A percentile compares a stretch with the other conserved stretches of the same genome.
Conservation (phyloP, 345 rosid species). For the Ricinus communis region DNA sequence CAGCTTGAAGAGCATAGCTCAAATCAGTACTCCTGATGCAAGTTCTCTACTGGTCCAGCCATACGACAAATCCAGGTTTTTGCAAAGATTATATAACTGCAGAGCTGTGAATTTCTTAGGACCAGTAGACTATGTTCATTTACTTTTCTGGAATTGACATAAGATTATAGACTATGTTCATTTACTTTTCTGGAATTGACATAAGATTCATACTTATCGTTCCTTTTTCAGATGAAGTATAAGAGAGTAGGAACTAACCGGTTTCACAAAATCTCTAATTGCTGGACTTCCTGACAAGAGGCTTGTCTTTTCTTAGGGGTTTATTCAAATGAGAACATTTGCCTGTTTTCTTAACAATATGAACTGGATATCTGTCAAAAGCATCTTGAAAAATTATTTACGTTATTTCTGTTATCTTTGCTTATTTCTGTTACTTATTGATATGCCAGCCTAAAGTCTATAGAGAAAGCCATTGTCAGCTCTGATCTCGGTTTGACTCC, state of each 20-base stretch:
- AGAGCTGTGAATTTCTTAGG: conserved; percentile 7
- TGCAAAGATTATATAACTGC: neutral
- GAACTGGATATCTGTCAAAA: neutral
- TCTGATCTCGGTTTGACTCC: conserved; percentile 92
- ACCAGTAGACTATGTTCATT: neutral
- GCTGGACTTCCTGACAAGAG: neutral
- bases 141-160: neutral
- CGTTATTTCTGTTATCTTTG: conserved; percentile 4
- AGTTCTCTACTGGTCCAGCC: conserved; percentile 90
- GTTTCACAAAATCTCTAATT: neutral
- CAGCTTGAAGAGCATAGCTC: conserved; percentile 84
- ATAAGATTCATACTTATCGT: neutral
- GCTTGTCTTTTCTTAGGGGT: neutral
- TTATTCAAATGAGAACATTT: neutral
- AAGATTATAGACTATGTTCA: neutral
- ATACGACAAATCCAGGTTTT: conserved; percentile 89
- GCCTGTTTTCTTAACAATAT: neutral
- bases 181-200: neutral
- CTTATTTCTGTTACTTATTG: neutral
- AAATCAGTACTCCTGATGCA: conserved; percentile 89
- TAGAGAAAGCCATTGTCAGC: conserved; percentile 89
- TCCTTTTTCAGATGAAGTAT: neutral
- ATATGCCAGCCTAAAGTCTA: conserved; percentile 65
- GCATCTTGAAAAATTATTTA: conserved; percentile 7
- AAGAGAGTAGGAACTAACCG: neutral